Conservation (phyloP, 306 rosid genomes). For the Prinsepia uniflora region DNA sequence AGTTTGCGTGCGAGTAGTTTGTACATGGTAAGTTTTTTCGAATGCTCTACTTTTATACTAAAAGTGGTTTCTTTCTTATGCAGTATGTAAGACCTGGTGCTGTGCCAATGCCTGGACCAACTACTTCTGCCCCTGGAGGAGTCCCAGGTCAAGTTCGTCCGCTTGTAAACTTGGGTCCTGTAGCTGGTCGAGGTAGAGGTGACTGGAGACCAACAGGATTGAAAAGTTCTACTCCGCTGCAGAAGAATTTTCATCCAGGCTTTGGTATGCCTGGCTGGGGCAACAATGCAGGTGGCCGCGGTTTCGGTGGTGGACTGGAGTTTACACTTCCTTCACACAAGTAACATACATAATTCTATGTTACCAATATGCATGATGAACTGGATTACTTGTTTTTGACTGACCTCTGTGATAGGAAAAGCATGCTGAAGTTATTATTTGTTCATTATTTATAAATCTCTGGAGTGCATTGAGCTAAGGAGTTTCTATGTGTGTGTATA, state of each 20-base stretch:
- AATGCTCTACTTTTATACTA: constrained; percentile 4
- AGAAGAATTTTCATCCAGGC: constrained; percentile 78
- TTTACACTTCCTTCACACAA: constrained; percentile 98
- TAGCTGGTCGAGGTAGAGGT: constrained; percentile 91
- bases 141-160: constrained; percentile 89
- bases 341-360: constrained; percentile 34
- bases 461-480: background rate
- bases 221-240: constrained; percentile 53
- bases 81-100: constrained; percentile 99
- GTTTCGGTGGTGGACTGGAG: constrained; percentile 87
- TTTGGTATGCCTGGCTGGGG: constrained; percentile 80
- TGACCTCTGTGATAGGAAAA: background rate
- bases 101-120: constrained; percentile 59
- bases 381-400: background rate
- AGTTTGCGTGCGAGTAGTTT: background rate
- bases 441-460: background rate
- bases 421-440: background rate
- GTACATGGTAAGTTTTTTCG: background rate
- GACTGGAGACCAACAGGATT: constrained; percentile 93
- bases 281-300: constrained; percentile 68
- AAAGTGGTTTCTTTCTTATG: constrained; percentile 17
- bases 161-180: constrained; percentile 49
- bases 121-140: constrained; percentile 67
- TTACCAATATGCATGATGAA: background rate
- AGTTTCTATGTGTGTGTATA: background rate